Base-by-base conservation (phyloP, 176 grass and related monocot genomes). In the Melocanna baccifera region DNA sequence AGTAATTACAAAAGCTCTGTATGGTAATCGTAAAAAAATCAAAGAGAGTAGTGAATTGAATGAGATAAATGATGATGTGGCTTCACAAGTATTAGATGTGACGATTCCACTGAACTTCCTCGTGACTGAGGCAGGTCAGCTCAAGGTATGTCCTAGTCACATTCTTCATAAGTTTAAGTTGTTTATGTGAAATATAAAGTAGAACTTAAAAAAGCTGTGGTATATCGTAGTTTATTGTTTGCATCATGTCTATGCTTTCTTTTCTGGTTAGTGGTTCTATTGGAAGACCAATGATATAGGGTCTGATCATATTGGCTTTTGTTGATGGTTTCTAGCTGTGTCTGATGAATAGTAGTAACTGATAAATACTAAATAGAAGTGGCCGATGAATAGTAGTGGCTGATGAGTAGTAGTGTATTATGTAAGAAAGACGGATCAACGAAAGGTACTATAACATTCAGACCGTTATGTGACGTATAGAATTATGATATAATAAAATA, bases 71-170 rank as follows among this genome's bases (percentile, higher is more conserved):
- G 91, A 94, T 88, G 93, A 90, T 55, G 83, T 88, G 23, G 66
- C 91, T 75, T 99, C 93, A 79, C 91, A 92, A 90, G 73, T 99
- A 83, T 69, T 99, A 50, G 93, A 99, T 83, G 96, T 99, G 77
- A 96, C 89, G 9, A 73, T 95, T 40, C 93, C 96, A 29, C 83
- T 99, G 48, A 99, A 99, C 82, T 99, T 96, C 85, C 85, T 99
- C 3, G 50, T 99, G 65, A 94, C 93, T 0, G 91, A 99, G 43
- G 87, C 96, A 67, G 89, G 91, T 23, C 89, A 94, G 81, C 96
- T 99, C 69, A 93, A 99, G 96, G 96, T 99, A 89, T 76, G 75
- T 78, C 71, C 57, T 1, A 62, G 10, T 85, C 71, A 84, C 30
- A 64, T 86, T 81, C 58, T 42, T 67, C 22, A 58, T 78, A 56